Conservation (phyloP, 2,329 filamentous ascomycete genomes). For the Hymenotorrendiella dingleyae region DNA sequence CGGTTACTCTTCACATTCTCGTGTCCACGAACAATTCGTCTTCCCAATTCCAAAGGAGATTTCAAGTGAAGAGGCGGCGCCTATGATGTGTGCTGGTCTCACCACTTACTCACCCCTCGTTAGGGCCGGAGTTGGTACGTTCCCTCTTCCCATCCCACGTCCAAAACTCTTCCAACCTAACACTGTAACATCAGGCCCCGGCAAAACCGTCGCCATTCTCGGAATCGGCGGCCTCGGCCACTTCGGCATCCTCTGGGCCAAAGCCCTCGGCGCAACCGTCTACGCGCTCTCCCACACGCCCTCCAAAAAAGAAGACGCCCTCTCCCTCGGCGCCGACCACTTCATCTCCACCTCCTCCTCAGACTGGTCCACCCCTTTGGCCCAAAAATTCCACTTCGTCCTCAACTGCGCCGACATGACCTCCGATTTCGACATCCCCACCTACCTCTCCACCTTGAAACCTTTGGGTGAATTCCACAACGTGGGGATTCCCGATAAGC, state of each 20-base stretch:
- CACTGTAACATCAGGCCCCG: too few species aligned
- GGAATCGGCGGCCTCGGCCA: constrained; percentile 71
- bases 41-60: constrained; percentile 49
- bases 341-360: constrained; percentile 45
- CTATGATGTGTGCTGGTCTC: constrained; percentile 71
- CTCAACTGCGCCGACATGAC: constrained; percentile 45
- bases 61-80: constrained; percentile 47
- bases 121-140: constrained; percentile 37
- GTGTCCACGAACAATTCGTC: constrained; percentile 51
- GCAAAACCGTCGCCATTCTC: constrained; percentile 64
- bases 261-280: constrained; percentile 62
- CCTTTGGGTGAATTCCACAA: constrained; percentile 52
- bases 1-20: constrained; percentile 34
- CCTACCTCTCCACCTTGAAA: constrained; percentile 46
- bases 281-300: constrained; percentile 57
- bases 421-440: constrained; percentile 47
- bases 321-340: constrained; percentile 53
- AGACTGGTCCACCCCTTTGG: constrained; percentile 51
- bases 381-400: constrained; percentile 45
- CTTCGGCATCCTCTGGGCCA: constrained; percentile 63
- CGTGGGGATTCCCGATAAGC: constrained; percentile 49
- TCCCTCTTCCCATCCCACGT: too few species aligned
- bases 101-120: constrained; percentile 51
- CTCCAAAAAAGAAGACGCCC: constrained; percentile 51
- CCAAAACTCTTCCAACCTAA: too few species aligned